phyloP scores from a whole-genome alignment of 2,329 filamentous ascomycete species.

The Phialophora chinensis region DNA sequence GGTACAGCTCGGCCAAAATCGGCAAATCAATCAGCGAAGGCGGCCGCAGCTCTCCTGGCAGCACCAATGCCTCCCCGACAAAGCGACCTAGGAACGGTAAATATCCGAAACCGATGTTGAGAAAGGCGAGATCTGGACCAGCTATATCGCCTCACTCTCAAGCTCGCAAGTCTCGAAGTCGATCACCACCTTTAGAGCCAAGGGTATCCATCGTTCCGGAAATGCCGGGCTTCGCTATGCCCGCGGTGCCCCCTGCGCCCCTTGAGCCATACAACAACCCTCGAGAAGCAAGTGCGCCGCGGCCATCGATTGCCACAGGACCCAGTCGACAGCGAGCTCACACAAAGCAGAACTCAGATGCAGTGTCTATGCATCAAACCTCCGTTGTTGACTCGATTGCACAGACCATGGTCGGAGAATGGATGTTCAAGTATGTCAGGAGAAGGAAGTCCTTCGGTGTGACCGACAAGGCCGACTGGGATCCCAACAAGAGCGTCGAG shows the following conservation, averaged over 20 bases:
- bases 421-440: constrained; percentile 57
- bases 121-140: constrained; percentile 81
- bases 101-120: constrained; percentile 62
- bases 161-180: constrained; percentile 49
- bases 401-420: constrained; percentile 95
- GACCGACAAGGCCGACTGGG: constrained; percentile 63
- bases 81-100: constrained; percentile 52
- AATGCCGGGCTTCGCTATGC: constrained; percentile 44
- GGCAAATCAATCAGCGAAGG: constrained; percentile 74
- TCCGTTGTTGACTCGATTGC: constrained; percentile 95
- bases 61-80: constrained; percentile 60
- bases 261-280: constrained; percentile 24
- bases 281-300: constrained; percentile 38
- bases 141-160: constrained; percentile 47
- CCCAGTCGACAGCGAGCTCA: constrained; percentile 56
- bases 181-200: constrained; percentile 49
- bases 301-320: constrained; percentile 40
- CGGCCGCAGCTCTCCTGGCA: constrained; percentile 74
- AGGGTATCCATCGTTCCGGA: constrained; percentile 40
- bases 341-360: constrained; percentile 57
- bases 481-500: constrained; percentile 63
- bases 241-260: constrained; percentile 25
- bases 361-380: constrained; percentile 68
- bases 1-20: constrained; percentile 82
- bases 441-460: constrained; percentile 86